Evolutionary conservation across 2,329 filamentous ascomycete species (phyloP).

Genomic region (Polytolypa hystricis): DNA sequence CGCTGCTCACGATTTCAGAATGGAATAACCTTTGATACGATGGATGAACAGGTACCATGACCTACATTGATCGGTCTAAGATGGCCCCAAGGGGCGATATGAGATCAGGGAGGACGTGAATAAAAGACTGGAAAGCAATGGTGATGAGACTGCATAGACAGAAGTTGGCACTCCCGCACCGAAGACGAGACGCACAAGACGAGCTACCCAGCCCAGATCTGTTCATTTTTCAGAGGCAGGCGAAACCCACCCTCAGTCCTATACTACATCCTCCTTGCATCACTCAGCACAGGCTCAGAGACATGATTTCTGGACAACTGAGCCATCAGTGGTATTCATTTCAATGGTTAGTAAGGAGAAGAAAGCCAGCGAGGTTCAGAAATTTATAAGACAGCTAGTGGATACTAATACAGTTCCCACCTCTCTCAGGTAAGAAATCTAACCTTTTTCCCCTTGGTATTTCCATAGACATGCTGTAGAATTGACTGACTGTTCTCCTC

Average conservation of each 20-base stretch:
- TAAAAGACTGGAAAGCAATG: too few species aligned
- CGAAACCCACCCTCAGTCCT: neutral
- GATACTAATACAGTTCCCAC: neutral
- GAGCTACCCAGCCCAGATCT: neutral
- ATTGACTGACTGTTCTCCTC: neutral
- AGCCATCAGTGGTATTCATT: neutral
- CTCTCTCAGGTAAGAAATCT: slow-evolving; percentile 1
- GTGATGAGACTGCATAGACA: too few species aligned
- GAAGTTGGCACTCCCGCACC: too few species aligned
- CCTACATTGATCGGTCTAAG: too few species aligned
- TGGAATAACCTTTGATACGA: too few species aligned
- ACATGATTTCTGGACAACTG: neutral
- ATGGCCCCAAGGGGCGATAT: too few species aligned
- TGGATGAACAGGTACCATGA: too few species aligned
- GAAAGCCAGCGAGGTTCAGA: neutral
- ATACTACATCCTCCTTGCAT: neutral
- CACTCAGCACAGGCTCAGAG: neutral
- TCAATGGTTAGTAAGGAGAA: neutral
- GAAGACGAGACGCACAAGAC: neutral
- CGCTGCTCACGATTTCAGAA: too few species aligned
- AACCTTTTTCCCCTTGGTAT: neutral
- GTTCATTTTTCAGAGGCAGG: neutral
- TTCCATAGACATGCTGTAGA: neutral
- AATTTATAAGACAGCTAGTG: neutral
- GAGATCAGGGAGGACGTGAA: too few species aligned